Base-by-base conservation (phyloP, 768 basidiomycete species). In the Mycena indigotica region DNA sequence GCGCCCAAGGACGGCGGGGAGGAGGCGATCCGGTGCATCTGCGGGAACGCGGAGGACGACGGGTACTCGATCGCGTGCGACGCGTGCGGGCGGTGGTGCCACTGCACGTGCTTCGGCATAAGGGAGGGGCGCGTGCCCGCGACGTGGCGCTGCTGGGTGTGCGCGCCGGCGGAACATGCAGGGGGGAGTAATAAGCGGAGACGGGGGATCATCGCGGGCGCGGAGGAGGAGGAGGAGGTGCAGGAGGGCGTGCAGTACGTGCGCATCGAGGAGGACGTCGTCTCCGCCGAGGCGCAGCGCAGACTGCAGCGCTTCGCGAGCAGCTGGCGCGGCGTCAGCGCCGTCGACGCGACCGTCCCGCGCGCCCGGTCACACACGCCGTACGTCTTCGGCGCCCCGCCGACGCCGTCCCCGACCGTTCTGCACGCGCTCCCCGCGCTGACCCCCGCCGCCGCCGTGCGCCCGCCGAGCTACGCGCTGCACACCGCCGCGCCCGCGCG, bases 61-160 rank as follows among this genome's bases (percentile, higher is more conserved):
- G 92, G 92, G 21, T 91, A 88, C 70, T 88, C 86, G 10, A 90
- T 95, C 60, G 89, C 88, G 10, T 95, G 93, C 73, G 93, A 95
- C 70, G 69, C 75, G 49, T 95, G 93, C 68, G 81, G 80, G 21
- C 81, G 87, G 35, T 95, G 93, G 92, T 88, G 87, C 64, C 93
- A 95, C 73, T 86, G 83, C 5, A 85, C 84, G 6, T 95, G 94
- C 72, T 89, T 89, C 63, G 82, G 77, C 46, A 86, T 89, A 60
- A 73, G 76, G 13, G 72, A 80, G 52, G 10, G 32, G 17, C 81
- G 77, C 5, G 67, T 90, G 0, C 88, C 89, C 1, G 91, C 93
- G 46, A 82, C 86, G 55, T 94, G 89, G 79, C 72, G 73, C 23
- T 97, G 93, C 71, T 90, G 89, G 80, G 66, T 77, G 4, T 92